Percentiles rank a stretch among this genome's conserved stretches.
Evolutionary conservation across 169 alveolate genomes (phyloP).

Genomic region (Amoebophrya sp.): DNA sequence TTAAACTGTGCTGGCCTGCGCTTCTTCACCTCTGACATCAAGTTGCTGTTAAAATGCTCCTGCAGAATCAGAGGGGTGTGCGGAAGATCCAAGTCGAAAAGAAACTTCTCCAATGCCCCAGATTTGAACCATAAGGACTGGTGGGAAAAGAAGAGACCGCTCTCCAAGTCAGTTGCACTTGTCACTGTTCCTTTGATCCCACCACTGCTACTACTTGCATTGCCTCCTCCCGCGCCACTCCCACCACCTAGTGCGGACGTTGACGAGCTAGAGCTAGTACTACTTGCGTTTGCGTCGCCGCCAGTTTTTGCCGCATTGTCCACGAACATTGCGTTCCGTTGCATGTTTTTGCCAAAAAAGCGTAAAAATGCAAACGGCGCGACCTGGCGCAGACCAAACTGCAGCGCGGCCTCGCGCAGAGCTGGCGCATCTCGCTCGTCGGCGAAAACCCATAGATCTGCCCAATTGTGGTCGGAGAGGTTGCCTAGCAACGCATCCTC

Average conservation of each 20-base stretch:
- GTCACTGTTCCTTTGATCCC: background rate
- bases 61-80: background rate
- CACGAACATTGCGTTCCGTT: background rate
- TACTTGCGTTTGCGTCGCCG: background rate
- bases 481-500: background rate
- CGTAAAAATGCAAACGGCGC: constrained; percentile 22
- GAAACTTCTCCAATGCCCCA: background rate
- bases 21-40: background rate
- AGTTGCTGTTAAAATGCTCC: background rate
- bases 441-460: background rate
- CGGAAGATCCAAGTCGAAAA: background rate
- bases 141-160: background rate
- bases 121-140: background rate
- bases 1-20: background rate
- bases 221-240: too few species aligned
- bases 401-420: background rate
- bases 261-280: background rate
- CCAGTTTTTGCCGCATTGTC: background rate
- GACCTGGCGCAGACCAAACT: constrained; percentile 20
- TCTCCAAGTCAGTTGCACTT: background rate
- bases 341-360: background rate
- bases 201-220: background rate
- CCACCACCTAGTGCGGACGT: too few species aligned
- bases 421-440: background rate
- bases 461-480: background rate